Conservation (phyloP, 108 stramenopile species). For the Mediolabrus comicus region DNA sequence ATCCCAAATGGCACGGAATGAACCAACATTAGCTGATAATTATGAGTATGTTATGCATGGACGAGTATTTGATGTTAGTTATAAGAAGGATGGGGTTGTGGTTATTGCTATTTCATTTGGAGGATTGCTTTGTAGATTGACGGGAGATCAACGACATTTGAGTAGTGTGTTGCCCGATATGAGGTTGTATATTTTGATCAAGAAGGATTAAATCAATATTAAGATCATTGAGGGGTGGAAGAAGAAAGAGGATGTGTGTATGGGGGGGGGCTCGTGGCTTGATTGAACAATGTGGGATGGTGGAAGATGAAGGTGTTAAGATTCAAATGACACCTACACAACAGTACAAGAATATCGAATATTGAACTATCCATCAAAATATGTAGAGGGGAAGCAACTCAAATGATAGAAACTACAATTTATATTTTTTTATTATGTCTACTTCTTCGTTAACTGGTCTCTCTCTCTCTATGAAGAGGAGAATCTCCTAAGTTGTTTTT, state of each 20-base stretch:
- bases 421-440: too few species aligned
- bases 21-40: conserved; percentile 88
- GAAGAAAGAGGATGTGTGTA: background rate
- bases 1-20: conserved; percentile 30
- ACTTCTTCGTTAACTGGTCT: too few species aligned
- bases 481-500: background rate
- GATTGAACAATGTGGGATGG: too few species aligned
- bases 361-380: too few species aligned
- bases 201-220: conserved; percentile 65
- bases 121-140: conserved; percentile 93
- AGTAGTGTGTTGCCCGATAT: conserved; percentile 88
- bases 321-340: too few species aligned
- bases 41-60: conserved; percentile 99
- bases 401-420: too few species aligned
- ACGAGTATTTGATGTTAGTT: conserved; percentile 88
- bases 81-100: conserved; percentile 80
- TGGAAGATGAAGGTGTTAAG: too few species aligned
- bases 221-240: background rate
- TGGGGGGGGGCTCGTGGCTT: background rate
- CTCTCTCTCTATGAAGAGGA: too few species aligned
- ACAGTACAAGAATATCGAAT: too few species aligned
- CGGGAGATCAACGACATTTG: conserved; percentile 92
- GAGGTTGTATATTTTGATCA: conserved; percentile 87
- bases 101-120: conserved; percentile 90
- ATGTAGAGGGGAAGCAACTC: too few species aligned